These are phyloP conservation scores for Pestalotiopsis sp. DNA, from an alignment of 2,329 filamentous ascomycete species.

Conservation along the genomic window DNA sequence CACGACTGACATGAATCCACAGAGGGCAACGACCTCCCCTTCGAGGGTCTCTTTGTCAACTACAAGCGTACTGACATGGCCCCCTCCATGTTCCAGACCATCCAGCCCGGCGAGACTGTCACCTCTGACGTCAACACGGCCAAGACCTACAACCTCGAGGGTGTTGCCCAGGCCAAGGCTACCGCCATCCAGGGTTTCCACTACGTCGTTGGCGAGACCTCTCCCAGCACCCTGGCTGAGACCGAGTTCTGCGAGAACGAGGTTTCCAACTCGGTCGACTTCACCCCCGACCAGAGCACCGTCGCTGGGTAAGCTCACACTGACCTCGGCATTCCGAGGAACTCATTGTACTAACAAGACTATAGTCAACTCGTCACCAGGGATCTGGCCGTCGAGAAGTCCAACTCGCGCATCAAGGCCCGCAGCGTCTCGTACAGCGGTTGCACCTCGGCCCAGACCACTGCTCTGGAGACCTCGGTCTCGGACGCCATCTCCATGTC, in stretches of 20 bases:
- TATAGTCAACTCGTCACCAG: neutral
- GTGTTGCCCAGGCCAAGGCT: conserved; percentile 9
- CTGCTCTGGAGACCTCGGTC: conserved; percentile 5
- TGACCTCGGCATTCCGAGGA: neutral
- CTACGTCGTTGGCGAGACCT: neutral
- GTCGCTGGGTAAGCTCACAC: neutral
- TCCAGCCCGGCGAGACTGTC: conserved; percentile 12
- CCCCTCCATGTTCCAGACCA: conserved; percentile 12
- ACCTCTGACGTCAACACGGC: conserved; percentile 8
- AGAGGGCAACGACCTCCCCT: conserved; percentile 11
- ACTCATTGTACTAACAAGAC: neutral
- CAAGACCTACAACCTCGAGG: conserved; percentile 14
- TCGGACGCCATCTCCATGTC: conserved; percentile 10
- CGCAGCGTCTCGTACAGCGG: conserved; percentile 9
- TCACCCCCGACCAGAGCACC: conserved; percentile 7
- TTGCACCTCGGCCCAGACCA: conserved; percentile 6
- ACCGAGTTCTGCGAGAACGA: conserved; percentile 10
- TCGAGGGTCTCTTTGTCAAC: conserved; percentile 12
- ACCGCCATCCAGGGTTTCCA: conserved; percentile 10
- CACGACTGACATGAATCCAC: neutral
- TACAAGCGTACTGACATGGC: conserved; percentile 9
- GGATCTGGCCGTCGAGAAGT: neutral
- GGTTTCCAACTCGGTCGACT: neutral
- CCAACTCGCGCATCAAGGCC: conserved; percentile 9
- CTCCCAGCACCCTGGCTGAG: neutral